Evolutionary conservation across 768 basidiomycete species (phyloP).

Genomic region (Russula olivacea): DNA sequence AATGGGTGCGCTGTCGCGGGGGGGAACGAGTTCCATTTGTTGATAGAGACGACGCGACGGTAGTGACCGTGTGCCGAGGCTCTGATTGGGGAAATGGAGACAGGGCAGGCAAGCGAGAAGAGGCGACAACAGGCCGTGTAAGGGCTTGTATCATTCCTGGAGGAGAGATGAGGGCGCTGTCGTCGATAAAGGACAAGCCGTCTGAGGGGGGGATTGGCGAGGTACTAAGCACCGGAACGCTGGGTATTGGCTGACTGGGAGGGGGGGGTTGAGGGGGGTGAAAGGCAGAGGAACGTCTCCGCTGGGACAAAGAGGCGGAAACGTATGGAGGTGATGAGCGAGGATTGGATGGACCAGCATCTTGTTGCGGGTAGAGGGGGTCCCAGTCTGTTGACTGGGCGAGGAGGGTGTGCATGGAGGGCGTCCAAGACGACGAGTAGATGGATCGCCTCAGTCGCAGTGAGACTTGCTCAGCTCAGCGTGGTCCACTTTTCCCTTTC

Average conservation of each 20-base stretch:
- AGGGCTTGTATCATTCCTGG: conserved; percentile 27
- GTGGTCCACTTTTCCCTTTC: conserved; percentile 12
- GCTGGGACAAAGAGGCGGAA: conserved; percentile 34
- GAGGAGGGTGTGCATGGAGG: conserved; percentile 20
- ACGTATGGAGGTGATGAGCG: neutral
- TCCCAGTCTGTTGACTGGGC: conserved; percentile 35
- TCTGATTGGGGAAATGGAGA: conserved; percentile 55
- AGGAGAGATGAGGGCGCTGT: conserved; percentile 25
- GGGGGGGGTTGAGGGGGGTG: conserved; percentile 65
- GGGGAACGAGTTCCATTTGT: conserved; percentile 55
- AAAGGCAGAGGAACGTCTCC: conserved; percentile 65
- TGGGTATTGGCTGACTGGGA: conserved; percentile 69
- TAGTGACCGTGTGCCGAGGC: conserved; percentile 33
- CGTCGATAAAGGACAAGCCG: conserved; percentile 24
- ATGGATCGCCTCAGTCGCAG: neutral
- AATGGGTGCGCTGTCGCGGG: conserved; percentile 40
- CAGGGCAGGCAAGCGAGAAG: conserved; percentile 51
- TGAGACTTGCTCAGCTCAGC: too few relatives aligned
- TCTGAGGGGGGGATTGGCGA: conserved; percentile 29
- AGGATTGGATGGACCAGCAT: conserved; percentile 30
- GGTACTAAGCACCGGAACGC: conserved; percentile 41
- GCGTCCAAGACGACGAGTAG: neutral
- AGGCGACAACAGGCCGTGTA: conserved; percentile 35
- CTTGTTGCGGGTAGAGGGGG: conserved; percentile 27
- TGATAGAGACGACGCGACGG: conserved; percentile 33